Evolutionary conservation across 2,329 filamentous ascomycete genomes (phyloP).

Genomic region (Apiospora marii): DNA sequence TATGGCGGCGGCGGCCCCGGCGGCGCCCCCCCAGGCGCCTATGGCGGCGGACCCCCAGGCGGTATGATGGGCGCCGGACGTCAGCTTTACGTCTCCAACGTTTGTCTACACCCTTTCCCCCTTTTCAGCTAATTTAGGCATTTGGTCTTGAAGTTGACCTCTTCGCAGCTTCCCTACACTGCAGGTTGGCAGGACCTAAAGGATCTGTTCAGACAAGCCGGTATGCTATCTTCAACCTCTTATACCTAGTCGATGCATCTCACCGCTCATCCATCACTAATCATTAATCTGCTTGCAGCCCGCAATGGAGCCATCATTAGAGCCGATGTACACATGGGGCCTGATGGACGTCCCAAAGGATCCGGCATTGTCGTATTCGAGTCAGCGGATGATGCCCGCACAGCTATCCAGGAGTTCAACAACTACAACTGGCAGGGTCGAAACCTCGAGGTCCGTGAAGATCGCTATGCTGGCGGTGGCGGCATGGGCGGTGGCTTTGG

Average conservation of each 20-base stretch:
- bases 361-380: conserved; percentile 98
- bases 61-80: conserved; percentile 66
- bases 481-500: conserved; percentile 64
- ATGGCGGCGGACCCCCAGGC: conserved; percentile 54
- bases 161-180: conserved; percentile 85
- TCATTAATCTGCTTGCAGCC: conserved; percentile 44
- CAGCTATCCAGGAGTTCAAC: conserved; percentile 96
- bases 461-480: conserved; percentile 81
- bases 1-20: conserved; percentile 54
- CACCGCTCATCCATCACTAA: not conserved
- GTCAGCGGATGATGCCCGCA: conserved; percentile 90
- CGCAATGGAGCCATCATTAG: conserved; percentile 84
- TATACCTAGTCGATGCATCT: not conserved
- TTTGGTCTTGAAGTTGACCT: conserved; percentile 38
- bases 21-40: conserved; percentile 56
- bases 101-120: conserved; percentile 67
- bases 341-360: conserved; percentile 92
- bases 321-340: conserved; percentile 92
- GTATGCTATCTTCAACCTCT: conserved; percentile 65
- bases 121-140: conserved; percentile 29
- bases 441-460: conserved; percentile 91
- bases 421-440: conserved; percentile 99
- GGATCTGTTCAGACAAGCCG: conserved; percentile 97
- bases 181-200: conserved; percentile 99
- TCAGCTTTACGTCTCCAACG: conserved; percentile 98